A percentile compares a stretch with the other conserved stretches of the same genome.
These are phyloP conservation scores for Kodamaea sp. DNA, from an alignment of 1,139 yeast species.

Conservation along the genomic window DNA sequence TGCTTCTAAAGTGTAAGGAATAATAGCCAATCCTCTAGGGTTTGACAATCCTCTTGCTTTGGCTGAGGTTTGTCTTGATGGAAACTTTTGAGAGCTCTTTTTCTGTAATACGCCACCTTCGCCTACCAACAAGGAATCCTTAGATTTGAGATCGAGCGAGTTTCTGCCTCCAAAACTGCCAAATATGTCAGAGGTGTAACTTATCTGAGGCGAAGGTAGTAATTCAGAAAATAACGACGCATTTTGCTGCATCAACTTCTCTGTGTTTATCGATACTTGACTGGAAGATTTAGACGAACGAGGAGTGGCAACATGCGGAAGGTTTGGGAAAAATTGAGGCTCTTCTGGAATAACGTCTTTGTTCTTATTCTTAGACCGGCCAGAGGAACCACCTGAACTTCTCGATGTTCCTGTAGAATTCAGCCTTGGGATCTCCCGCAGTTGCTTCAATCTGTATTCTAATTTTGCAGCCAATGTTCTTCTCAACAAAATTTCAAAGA, in stretches of 20 bases:
- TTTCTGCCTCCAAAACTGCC: constrained; percentile 19
- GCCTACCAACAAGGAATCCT: background rate
- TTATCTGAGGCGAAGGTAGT: constrained; percentile 44
- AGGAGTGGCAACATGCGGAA: background rate
- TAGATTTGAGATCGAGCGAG: constrained; percentile 1
- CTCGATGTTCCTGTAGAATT: constrained; percentile 8
- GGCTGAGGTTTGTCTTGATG: background rate
- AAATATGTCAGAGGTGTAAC: constrained; percentile 34
- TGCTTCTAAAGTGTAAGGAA: background rate
- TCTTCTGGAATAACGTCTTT: background rate
- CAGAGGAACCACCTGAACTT: constrained; percentile 1
- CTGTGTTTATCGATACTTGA: constrained; percentile 30
- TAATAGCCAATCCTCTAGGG: background rate
- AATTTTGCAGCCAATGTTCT: constrained; percentile 48
- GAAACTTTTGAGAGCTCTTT: background rate
- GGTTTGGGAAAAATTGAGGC: background rate
- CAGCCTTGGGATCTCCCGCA: constrained; percentile 4
- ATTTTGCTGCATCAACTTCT: constrained; percentile 33
- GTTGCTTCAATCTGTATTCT: constrained; percentile 33
- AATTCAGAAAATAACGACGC: constrained; percentile 35
- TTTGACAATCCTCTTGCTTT: background rate
- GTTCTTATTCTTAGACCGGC: background rate
- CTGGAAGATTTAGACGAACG: constrained; percentile 14
- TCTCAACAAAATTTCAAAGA: constrained; percentile 40
- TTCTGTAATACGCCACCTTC: background rate